phyloP scores from a whole-genome alignment of 441 rosid species.

The Populus tomentosa region DNA sequence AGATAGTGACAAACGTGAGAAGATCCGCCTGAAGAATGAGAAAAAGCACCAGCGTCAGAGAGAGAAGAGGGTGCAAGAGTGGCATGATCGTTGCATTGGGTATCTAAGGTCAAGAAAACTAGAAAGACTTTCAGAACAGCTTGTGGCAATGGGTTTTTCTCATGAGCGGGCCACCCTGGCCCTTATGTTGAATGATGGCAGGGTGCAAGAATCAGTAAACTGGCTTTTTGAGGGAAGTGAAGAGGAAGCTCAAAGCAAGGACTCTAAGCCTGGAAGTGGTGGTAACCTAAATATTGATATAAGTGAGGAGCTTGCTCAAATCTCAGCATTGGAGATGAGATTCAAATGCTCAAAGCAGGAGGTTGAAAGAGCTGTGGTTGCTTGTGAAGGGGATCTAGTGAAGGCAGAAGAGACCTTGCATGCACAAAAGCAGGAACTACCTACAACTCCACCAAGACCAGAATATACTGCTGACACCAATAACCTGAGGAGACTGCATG shows the following conservation, averaged over 20 bases:
- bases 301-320: constrained; percentile 37
- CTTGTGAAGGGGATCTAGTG: constrained; percentile 66
- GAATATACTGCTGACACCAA: constrained; percentile 45
- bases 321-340: constrained; percentile 31
- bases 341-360: constrained; percentile 73
- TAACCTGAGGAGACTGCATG: constrained; percentile 23
- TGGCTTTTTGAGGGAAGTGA: constrained; percentile 74
- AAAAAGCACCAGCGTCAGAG: constrained; percentile 87
- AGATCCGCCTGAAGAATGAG: constrained; percentile 80
- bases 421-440: constrained; percentile 42
- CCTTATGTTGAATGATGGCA: constrained; percentile 77
- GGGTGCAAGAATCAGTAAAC: constrained; percentile 73
- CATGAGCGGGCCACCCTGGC: constrained; percentile 76
- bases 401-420: constrained; percentile 52
- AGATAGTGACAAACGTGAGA: constrained; percentile 66
- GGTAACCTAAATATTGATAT: constrained; percentile 41
- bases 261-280: constrained; percentile 17
- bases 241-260: constrained; percentile 26
- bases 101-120: constrained; percentile 79
- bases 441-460: constrained; percentile 34
- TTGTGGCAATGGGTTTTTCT: constrained; percentile 81
- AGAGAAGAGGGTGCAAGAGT: constrained; percentile 81
- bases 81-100: constrained; percentile 66
- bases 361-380: constrained; percentile 71
- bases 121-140: constrained; percentile 67